Evolutionary conservation across 2,329 filamentous ascomycete species (phyloP), one percentile per base, ranked within the genome.

Genomic region (Claviceps humidiphila): DNA sequence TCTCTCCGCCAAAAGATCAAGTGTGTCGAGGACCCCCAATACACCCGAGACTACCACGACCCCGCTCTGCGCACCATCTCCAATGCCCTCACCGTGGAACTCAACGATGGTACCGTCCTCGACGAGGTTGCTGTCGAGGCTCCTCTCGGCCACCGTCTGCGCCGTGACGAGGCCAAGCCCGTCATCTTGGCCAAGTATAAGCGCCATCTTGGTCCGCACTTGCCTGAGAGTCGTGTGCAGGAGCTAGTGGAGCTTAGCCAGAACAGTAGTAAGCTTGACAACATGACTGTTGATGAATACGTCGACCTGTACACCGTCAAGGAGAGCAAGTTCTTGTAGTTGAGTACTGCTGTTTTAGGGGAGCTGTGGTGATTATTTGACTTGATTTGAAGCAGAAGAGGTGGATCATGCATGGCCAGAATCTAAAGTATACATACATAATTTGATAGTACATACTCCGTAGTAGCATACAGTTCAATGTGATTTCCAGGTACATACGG

Each of bases 131-230:
- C 87, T 48, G 87, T 98, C 51, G 90, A 96, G 76, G 91, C 93
- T 54, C 93, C 93, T 53, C 81, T 98, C 42, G 93, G 93, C 62
- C 93, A 98, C 76, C 85, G 85, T 59, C 77, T 93, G 65, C 79
- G 93, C 59, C 82, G 91, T 63, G 90, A 96, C 63, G 93, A 98
- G 79, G 93, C 93, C 61, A 97, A 97, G 81, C 93, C 93, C 54
- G 87, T 95, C 71, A 96, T 98, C 61, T 74, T 97, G 61, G 83
- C 82, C 69, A 98, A 98, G 78, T 98, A 89, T 76, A 85, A 90
- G 83, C 84, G 87, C 67, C 93, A 98, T 72, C 74, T 97, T 50
- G 80, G 78, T 62, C 87, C 86, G 51, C 91, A 96, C 74, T 94
- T 86, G 70, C 74, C 81, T 55, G 77, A 87, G 66, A 75, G 77